Evolutionary conservation across 2,329 filamentous ascomycete genomes (phyloP).

Genomic region (Aureobasidium sp.): DNA sequence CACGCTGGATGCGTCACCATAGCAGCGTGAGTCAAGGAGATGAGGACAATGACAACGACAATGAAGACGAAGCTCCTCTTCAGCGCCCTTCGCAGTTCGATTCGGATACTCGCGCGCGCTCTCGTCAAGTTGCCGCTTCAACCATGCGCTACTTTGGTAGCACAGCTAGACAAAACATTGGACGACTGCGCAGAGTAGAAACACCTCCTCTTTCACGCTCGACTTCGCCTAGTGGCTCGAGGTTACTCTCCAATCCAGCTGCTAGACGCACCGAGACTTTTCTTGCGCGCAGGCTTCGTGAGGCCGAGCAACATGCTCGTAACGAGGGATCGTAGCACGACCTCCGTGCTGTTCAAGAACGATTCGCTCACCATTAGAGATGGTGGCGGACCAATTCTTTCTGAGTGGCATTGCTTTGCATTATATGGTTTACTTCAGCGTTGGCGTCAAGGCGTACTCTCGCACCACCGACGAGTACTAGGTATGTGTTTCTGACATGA

Average conservation of each 20-base stretch:
- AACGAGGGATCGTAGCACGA: neutral
- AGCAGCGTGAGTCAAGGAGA: neutral
- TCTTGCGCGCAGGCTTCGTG: neutral
- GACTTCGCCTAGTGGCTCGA: neutral
- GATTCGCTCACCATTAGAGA: neutral
- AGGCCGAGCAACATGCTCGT: neutral
- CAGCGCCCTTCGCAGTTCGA: neutral
- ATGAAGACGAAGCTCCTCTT: neutral
- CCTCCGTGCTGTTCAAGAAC: neutral
- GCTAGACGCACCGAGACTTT: neutral
- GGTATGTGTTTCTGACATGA: neutral
- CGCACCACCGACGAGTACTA: neutral
- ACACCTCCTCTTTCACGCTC: neutral
- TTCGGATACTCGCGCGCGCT: constrained; percentile 1
- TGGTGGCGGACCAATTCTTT: too few relatives aligned
- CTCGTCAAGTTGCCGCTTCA: constrained; percentile 3
- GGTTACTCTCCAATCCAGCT: neutral
- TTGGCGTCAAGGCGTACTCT: neutral
- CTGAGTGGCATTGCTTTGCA: neutral
- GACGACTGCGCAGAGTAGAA: neutral
- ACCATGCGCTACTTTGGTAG: constrained; percentile 5
- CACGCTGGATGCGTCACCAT: neutral
- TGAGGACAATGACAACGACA: neutral
- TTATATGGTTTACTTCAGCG: neutral
- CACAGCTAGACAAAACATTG: neutral